Percentiles rank a stretch among this genome's conserved stretches.
phyloP scores from a whole-genome alignment of 2,329 filamentous ascomycete genomes.

The Dothistroma pini region DNA sequence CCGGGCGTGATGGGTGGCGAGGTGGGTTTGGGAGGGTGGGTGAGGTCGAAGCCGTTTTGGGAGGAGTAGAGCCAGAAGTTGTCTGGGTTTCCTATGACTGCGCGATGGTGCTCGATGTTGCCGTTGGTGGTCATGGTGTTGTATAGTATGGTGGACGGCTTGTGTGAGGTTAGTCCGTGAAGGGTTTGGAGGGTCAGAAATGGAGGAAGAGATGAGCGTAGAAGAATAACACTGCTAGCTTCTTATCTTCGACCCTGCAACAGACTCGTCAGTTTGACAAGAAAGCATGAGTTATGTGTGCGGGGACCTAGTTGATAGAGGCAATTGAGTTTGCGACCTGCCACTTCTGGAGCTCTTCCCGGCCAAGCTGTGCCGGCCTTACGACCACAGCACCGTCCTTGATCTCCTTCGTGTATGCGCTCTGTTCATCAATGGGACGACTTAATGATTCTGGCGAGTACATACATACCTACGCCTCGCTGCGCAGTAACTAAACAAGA shows the following conservation, averaged over 20 bases:
- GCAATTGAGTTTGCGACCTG: neutral
- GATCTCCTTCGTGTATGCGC: neutral
- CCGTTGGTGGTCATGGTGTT: slow-evolving; percentile 6
- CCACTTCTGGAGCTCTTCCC: neutral
- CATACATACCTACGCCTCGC: neutral
- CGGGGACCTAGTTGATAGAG: neutral
- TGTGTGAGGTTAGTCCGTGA: neutral
- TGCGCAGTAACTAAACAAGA: neutral
- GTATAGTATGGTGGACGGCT: too few species aligned
- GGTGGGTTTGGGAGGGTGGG: slow-evolving; percentile 37
- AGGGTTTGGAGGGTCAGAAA: neutral
- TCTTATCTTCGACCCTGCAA: neutral
- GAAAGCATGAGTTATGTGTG: neutral
- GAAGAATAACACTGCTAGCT: neutral
- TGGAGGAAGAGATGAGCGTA: neutral
- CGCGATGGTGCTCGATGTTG: slow-evolving; percentile 9
- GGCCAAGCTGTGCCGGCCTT: neutral
- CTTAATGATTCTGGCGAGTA: neutral
- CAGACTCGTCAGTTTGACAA: neutral
- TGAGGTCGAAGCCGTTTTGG: slow-evolving; percentile 45
- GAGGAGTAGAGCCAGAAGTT: slow-evolving; percentile 48
- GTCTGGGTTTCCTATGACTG: slow-evolving; percentile 40
- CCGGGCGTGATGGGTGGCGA: slow-evolving; percentile 24
- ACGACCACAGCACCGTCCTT: neutral
- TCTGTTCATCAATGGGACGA: neutral